A percentile compares a stretch with the other conserved stretches of the same genome.
Conservation (phyloP, 306 rosid species). For the Bauhinia variegata region DNA sequence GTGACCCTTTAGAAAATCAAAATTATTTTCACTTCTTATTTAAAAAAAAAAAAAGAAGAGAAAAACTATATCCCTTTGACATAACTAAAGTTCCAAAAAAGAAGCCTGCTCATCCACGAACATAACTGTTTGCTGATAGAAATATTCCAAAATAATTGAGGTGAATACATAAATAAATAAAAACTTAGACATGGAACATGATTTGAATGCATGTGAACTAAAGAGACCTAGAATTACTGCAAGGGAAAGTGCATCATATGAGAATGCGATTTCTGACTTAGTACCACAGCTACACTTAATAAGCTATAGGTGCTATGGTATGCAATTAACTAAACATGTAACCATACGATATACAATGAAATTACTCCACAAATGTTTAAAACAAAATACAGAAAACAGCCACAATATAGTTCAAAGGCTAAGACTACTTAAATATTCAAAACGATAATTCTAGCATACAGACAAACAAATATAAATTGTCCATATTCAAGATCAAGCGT, state of each 20-base stretch:
- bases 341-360: neutral
- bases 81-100: no score
- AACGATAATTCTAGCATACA: constrained; percentile 23
- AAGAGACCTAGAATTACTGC: neutral
- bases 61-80: neutral
- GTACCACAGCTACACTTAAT: constrained; percentile 8
- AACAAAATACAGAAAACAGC: neutral
- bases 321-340: constrained; percentile 20
- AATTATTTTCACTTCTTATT: no score
- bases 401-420: neutral
- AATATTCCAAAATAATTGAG: neutral
- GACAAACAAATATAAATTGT: constrained; percentile 20
- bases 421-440: constrained; percentile 15
- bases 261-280: constrained; percentile 3
- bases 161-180: neutral
- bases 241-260: neutral
- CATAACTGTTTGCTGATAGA: neutral
- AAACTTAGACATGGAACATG: neutral
- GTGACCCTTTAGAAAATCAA: constrained; percentile 5
- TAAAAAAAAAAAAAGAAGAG: no score
- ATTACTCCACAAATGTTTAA: no score
- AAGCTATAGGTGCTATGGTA: neutral
- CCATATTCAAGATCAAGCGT: constrained; percentile 10
- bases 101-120: neutral
- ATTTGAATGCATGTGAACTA: neutral